A percentile compares a stretch with the other conserved stretches of the same genome.
These are phyloP conservation scores for Epichloe scottii DNA, from an alignment of 2,329 filamentous ascomycete genomes.

Conservation along the genomic window DNA sequence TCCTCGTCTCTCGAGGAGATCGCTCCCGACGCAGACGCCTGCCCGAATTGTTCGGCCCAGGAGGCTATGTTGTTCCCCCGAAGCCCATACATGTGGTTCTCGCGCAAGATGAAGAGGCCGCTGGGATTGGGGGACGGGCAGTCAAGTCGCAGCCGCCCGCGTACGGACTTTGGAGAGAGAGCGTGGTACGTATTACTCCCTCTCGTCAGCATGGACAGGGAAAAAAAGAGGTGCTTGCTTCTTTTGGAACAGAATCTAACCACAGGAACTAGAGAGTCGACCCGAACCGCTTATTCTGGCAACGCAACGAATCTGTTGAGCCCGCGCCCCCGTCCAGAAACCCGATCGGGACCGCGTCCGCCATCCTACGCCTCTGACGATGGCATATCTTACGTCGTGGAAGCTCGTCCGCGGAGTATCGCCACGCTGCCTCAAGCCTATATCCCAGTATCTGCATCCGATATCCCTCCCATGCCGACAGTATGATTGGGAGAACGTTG, in stretches of 20 bases:
- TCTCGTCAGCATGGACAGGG: too few species aligned
- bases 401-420: constrained; percentile 48
- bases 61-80: constrained; percentile 57
- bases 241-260: background rate
- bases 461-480: background rate
- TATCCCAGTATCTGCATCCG: background rate
- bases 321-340: constrained; percentile 12
- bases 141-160: constrained; percentile 59
- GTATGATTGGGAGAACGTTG: background rate
- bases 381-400: constrained; percentile 59
- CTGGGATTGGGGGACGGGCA: constrained; percentile 40
- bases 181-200: constrained; percentile 46
- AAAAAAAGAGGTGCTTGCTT: background rate
- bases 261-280: constrained; percentile 50
- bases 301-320: constrained; percentile 40
- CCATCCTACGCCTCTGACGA: constrained; percentile 69
- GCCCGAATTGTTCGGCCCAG: constrained; percentile 37
- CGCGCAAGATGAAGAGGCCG: constrained; percentile 60
- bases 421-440: constrained; percentile 32
- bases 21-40: constrained; percentile 13
- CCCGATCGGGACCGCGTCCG: constrained; percentile 36
- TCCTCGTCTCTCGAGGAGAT: constrained; percentile 45
- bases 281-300: constrained; percentile 72
- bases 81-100: constrained; percentile 68
- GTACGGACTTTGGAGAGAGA: constrained; percentile 75